Conservation (phyloP, 2,329 filamentous ascomycete species). For the Talaromyces sp. region DNA sequence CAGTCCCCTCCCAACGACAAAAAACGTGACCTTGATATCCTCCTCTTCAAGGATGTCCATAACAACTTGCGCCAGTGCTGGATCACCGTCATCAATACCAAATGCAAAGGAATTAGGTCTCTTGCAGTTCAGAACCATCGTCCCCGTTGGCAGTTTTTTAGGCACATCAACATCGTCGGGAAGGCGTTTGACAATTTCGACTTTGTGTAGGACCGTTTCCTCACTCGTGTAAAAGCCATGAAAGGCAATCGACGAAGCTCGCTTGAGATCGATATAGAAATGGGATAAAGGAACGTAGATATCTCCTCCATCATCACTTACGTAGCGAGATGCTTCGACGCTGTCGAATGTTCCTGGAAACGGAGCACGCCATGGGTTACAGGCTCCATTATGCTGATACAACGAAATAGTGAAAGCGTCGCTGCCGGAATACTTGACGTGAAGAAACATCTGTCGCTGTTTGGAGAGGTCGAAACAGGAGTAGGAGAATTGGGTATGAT, state of each 20-base stretch:
- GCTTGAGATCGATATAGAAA: conserved; percentile 61
- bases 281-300: conserved; percentile 68
- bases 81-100: conserved; percentile 68
- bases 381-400: conserved; percentile 65
- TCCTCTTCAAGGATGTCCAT: conserved; percentile 62
- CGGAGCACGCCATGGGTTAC: conserved; percentile 56
- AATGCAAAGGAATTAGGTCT: conserved; percentile 70
- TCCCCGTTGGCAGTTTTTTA: conserved; percentile 60
- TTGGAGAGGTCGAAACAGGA: conserved; percentile 57
- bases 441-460: conserved; percentile 60
- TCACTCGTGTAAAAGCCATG: conserved; percentile 62
- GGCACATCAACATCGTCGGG: conserved; percentile 56
- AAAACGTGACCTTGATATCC: conserved; percentile 66
- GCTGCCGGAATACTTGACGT: conserved; percentile 63
- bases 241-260: conserved; percentile 60
- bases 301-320: conserved; percentile 44
- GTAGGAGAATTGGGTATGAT: conserved; percentile 58
- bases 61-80: conserved; percentile 58
- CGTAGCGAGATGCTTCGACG: conserved; percentile 63
- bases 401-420: conserved; percentile 64
- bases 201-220: conserved; percentile 52
- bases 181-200: conserved; percentile 61
- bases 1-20: conserved; percentile 65
- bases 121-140: conserved; percentile 63
- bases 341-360: conserved; percentile 69